Evolutionary conservation across 2,329 filamentous ascomycete genomes (phyloP), one percentile per base, ranked within the genome.

Genomic region (Xenoacremonium recifei): DNA sequence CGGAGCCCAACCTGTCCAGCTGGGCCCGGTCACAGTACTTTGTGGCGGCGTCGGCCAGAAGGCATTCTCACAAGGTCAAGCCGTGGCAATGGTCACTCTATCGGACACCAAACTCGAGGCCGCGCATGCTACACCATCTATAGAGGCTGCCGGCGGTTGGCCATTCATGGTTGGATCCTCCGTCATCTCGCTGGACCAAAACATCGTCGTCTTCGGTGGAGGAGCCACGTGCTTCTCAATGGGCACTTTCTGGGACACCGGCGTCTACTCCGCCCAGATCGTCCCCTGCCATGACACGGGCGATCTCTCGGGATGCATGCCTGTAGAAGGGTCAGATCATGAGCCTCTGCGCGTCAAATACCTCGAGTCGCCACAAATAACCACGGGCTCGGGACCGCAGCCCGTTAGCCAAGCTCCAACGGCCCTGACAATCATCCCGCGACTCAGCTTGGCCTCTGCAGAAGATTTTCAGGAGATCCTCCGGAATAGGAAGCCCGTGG

Each of bases 191-290:
- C 65, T 75, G 1, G 66, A 69, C 31, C 66, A 72, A 21, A 65
- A 75, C 15, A 55, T 90, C 3, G 56, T 88, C 9, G 67, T 95
- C 6, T 64, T 86, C 35, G 89, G 89, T 2, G 91, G 91, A 13
- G 91, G 89, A 27, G 89, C 87, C 13, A 88, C 89, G 0, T 95
- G 89, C 62, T 95, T 95, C 69, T 90, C 88, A 0, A 95, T 95
- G 76, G 90, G 90, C 2, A 87, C 87, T 6, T 90, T 80, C 57
- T 95, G 88, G 87, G 91, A 90, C 37, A 72, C 74, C 21, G 80
- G 80, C 2, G 69, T 75, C 11, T 84, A 71, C 37, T 6, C 16
- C 7, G 32, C 17, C n/a, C 16, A 34, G 17, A 9, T 9, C 6
- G 7, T 31, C 29, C 6, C n/a, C 7, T n/a, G n/a, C n/a, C 23